Base-by-base conservation (phyloP, 2,329 filamentous ascomycete genomes). In the Diaporthe batatas region DNA sequence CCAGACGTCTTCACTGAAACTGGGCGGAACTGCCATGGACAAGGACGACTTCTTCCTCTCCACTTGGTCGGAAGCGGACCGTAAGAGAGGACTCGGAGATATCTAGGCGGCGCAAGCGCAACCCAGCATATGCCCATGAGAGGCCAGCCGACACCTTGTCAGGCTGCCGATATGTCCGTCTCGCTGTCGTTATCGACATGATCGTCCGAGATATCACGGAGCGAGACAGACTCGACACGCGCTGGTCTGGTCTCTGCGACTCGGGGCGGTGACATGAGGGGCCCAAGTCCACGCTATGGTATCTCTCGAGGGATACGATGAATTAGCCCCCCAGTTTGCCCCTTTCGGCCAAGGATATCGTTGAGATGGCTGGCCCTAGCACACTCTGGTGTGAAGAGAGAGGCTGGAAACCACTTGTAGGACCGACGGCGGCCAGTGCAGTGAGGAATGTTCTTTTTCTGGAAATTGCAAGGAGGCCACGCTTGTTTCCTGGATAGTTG, bases 151-250 rank as follows among this genome's bases (percentile, higher is more conserved):
- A 51, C 47, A 23, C 47, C n/a, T 21, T 10, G 18, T 47, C 44
- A 47, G 6, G 18, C 21, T 21, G 44, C 18, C 44, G 44, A 10
- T n/a, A 21, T 47, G 21, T 18, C 18, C 44, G 44, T 21, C 44
- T 47, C 44, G 44, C 44, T 53, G 44, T 53, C n/a, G 6, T 25
- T 32, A 10, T 29, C 32, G 47, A 67, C 8, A 12, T 8, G 32
- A 53, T 53, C 32, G 39, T 67, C 62, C 47, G 62, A 67, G 14
- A 67, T 39, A 12, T 39, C 14, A 53, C 12, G 44, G 47, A 53
- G 62, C 62, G 44, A 67, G n/a, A 67, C 62, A 12, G 12, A 53
- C 47, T 14, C 62, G 62, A 67, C 62, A 67, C 62, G 47, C 32
- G 39, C 39, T 36, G 23, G 47, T 21, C 62, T 51, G 44, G 62